Base-by-base conservation (phyloP, 192 early-diverging fungal genomes). In the Rhizoclosmatium globosum region DNA sequence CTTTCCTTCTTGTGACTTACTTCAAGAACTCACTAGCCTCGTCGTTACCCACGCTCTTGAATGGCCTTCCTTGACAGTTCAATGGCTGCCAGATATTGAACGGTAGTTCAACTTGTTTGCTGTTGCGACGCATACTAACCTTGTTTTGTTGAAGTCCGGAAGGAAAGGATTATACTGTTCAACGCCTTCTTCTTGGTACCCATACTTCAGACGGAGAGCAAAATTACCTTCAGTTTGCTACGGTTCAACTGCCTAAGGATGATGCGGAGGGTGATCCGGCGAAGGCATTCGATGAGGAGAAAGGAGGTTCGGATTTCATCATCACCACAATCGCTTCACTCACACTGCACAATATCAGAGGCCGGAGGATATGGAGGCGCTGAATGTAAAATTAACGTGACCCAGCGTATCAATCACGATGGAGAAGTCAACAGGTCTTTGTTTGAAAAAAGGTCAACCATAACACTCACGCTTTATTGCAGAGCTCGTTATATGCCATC, bases 21-120 rank as follows among this genome's bases (percentile, higher is more conserved):
- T 3, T 21, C 31, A 4, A 62, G 11, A 42, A 4, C 46, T 3
- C 9, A 58, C 47, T 74, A 89, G 88, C 86, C 90, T 96, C 47
- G 93, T 99, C 13, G 91, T 99, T 31, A 97, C 98, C 15, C 98
- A 99, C 79, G 97, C 98, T n/a, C 87, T 99, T 17, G 96, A 98
- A 82, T 99, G 98, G 98, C 98, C 98, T 11, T 95, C 95, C 53
- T 87, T 99, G 73, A 99, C 98, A 42, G 92, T 91, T 72, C 98
- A 99, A 85, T 99, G 98, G 98, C 91, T 98, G 68, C 97, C 96
- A 2, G 96, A 97, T 76, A 91, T 97, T 39, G 94, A 97, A 82
- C 87, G 87, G 94, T 94, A 85, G 2, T 64, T 42, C 11, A n/a
- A 31, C 31, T 31, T 31, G 31, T 31, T 31, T 31, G 38, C 45